Conservation (phyloP, 257 asterid genomes). For the Datura wrightii region DNA sequence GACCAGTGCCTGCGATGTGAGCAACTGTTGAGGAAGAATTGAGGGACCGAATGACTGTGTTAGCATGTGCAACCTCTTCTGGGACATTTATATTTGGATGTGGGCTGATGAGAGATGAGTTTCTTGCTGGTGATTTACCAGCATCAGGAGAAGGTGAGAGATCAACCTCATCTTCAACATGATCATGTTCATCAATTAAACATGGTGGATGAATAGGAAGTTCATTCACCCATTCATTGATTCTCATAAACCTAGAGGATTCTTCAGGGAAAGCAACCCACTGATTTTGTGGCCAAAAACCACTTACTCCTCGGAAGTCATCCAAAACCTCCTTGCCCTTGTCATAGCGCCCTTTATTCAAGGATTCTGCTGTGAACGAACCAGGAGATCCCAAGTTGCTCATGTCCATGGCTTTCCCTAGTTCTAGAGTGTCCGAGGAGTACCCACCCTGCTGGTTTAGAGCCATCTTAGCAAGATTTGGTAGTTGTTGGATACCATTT, state of each 20-base stretch:
- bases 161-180: slow-evolving; percentile 41
- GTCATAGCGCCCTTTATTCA: slow-evolving; percentile 38
- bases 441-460: slow-evolving; percentile 71
- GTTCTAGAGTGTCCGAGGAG: slow-evolving; percentile 76
- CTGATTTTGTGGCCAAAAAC: slow-evolving; percentile 83
- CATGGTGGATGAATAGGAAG: slow-evolving; percentile 50
- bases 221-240: slow-evolving; percentile 70
- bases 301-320: slow-evolving; percentile 57
- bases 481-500: slow-evolving; percentile 38
- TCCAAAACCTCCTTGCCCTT: slow-evolving; percentile 49
- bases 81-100: slow-evolving; percentile 40
- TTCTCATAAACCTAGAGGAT: slow-evolving; percentile 57
- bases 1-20: slow-evolving; percentile 66
- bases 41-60: slow-evolving; percentile 64
- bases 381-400: slow-evolving; percentile 48
- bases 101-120: slow-evolving; percentile 39
- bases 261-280: slow-evolving; percentile 77
- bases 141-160: slow-evolving; percentile 49
- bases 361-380: slow-evolving; percentile 42
- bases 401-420: slow-evolving; percentile 42
- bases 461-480: slow-evolving; percentile 39
- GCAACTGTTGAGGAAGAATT: slow-evolving; percentile 77
- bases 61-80: slow-evolving; percentile 70
- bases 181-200: slow-evolving; percentile 42
- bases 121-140: slow-evolving; percentile 39